Evolutionary conservation across 805 yeast species (phyloP), one percentile per base, ranked within the genome.

Genomic region (Wickerhamiella vanderwaltii): DNA sequence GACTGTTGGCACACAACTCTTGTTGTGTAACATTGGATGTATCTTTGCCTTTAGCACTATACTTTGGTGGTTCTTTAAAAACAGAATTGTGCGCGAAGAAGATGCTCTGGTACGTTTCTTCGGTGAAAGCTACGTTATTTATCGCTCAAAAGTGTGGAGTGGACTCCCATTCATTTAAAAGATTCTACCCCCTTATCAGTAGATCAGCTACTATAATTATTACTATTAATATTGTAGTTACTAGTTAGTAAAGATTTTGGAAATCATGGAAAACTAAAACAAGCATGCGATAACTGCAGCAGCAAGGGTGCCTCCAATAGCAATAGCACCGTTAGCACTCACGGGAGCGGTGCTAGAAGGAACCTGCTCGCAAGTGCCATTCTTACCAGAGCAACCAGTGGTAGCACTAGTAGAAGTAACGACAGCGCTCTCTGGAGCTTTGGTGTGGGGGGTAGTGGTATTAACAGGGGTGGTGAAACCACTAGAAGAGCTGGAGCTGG

Each of bases 1-100:
- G 96, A 88, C 93, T 11, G 49, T 87, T 3, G 96, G 96, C 0
- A 68, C 85, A 1, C 94, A 88, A 56, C 18, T 91, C 35, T 48
- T 79, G 46, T 59, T 88, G 44, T 60, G 74, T 34, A 91, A 86
- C 60, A 75, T 81, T 5, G 35, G 84, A 0, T 67, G 85, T 1
- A 52, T 72, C 2, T 37, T 66, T 1, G 63, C 68, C 0, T 91
- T 86, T 46, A 52, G 67, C 0, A 48, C 60, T n/a, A 70, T 75
- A 3, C 63, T 91, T 16, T 75, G 77, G 71, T 52, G 58, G 25
- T 91, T 91, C 54, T 91, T 91, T 64, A 59, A 59, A 6, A 56
- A 60, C 9, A 67, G 98, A 44, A 84, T 91, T 28, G 54, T 41
- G 13, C 52, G 62, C 35, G 98, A 91, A 60, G 98, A 91, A 55